phyloP scores from a whole-genome alignment of 1,139 yeast genomes.

The Yamadazyma dendronema region DNA sequence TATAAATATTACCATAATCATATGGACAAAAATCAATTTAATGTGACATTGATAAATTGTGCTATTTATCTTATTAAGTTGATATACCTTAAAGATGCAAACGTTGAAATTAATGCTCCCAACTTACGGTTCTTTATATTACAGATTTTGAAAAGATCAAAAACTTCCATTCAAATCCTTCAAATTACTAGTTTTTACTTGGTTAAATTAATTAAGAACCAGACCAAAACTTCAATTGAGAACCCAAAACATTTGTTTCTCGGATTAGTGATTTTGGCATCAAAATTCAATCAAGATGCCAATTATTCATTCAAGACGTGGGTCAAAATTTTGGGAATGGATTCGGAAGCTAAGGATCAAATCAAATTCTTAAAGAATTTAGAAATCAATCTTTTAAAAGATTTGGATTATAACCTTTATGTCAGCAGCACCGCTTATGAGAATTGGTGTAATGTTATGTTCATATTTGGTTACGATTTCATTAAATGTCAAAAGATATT shows the following conservation, averaged over 20 bases:
- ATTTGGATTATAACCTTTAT: constrained; percentile 56
- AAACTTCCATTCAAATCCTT: constrained; percentile 62
- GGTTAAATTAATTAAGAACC: constrained; percentile 38
- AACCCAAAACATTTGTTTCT: constrained; percentile 70
- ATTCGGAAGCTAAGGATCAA: constrained; percentile 21
- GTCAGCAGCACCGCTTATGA: constrained; percentile 50
- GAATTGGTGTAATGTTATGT: constrained; percentile 51
- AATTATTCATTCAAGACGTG: constrained; percentile 71
- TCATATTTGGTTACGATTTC: constrained; percentile 47
- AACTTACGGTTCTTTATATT: constrained; percentile 49
- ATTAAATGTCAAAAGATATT: constrained; percentile 27
- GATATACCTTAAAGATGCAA: constrained; percentile 25
- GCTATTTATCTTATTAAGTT: constrained; percentile 37
- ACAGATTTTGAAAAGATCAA: constrained; percentile 68
- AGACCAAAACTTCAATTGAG: constrained; percentile 17
- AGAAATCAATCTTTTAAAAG: constrained; percentile 54
- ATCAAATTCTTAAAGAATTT: constrained; percentile 47
- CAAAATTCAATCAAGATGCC: constrained; percentile 72
- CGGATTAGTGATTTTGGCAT: constrained; percentile 64
- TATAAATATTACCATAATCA: constrained; percentile 40
- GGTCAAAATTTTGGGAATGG: constrained; percentile 69
- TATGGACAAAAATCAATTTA: constrained; percentile 42
- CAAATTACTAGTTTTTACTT: constrained; percentile 68
- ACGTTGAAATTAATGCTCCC: constrained; percentile 17
- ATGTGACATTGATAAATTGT: constrained; percentile 38